phyloP scores from a whole-genome alignment of 2,329 filamentous ascomycete genomes.

The Neonectria punicea region DNA sequence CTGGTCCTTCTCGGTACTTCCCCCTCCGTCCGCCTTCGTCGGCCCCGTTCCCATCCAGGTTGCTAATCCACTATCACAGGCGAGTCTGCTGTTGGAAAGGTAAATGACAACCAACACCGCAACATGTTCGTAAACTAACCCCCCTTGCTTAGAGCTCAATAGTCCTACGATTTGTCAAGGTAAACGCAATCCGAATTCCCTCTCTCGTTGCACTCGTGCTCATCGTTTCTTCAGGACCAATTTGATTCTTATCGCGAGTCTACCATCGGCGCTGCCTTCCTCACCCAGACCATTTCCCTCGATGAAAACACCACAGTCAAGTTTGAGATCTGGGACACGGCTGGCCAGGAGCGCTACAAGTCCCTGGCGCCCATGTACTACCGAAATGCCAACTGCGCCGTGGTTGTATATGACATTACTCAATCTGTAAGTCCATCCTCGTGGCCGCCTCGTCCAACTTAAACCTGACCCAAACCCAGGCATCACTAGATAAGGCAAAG shows the following conservation, averaged over 20 bases:
- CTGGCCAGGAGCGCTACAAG: conserved; percentile 98
- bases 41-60: conserved; percentile 20
- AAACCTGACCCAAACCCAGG: conserved; percentile 60
- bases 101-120: conserved; percentile 52
- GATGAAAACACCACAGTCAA: conserved; percentile 99
- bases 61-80: conserved; percentile 67
- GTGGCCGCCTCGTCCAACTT: neutral
- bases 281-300: conserved; percentile 98
- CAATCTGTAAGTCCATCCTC: conserved; percentile 79
- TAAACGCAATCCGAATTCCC: conserved; percentile 55
- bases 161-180: conserved; percentile 98
- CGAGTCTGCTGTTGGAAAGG: conserved; percentile 99
- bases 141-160: conserved; percentile 80
- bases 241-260: conserved; percentile 98
- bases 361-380: conserved; percentile 99
- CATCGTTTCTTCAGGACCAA: conserved; percentile 77
- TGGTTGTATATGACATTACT: conserved; percentile 99
- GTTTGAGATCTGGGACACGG: conserved; percentile 99
- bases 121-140: conserved; percentile 32
- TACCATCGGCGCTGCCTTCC: conserved; percentile 97
- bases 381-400: conserved; percentile 98
- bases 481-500: conserved; percentile 98
- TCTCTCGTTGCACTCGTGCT: conserved; percentile 11
- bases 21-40: conserved; percentile 18
- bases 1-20: conserved; percentile 88